phyloP scores from a whole-genome alignment of 2,329 filamentous ascomycete species.

The Fusarium pseudonygamai region DNA sequence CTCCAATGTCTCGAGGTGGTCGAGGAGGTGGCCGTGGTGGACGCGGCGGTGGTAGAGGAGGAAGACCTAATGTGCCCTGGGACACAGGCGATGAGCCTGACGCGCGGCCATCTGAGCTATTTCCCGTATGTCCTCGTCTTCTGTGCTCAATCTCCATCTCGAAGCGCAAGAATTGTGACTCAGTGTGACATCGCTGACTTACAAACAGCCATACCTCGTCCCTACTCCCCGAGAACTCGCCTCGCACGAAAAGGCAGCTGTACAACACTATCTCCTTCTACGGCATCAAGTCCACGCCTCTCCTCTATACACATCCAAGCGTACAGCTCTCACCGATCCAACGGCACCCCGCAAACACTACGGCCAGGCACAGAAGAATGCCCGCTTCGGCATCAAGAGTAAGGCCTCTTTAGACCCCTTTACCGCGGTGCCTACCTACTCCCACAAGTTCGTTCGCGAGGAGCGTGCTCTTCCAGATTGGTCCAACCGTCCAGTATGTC shows the following conservation, averaged over 20 bases:
- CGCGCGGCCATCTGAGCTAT: conserved; percentile 66
- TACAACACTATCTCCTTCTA: conserved; percentile 64
- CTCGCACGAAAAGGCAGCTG: conserved; percentile 55
- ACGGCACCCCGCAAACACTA: conserved; percentile 56
- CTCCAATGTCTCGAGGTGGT: conserved; percentile 62
- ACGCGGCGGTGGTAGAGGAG: conserved; percentile 58
- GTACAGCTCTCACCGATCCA: conserved; percentile 53
- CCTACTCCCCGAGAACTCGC: conserved; percentile 57
- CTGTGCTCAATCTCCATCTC: background rate
- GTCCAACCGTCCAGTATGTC: conserved; percentile 58
- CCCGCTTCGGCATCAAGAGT: conserved; percentile 63
- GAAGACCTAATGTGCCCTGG: conserved; percentile 61
- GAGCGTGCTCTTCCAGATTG: conserved; percentile 66
- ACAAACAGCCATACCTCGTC: conserved; percentile 58
- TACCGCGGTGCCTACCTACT: conserved; percentile 66
- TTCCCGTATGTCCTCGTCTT: conserved; percentile 57
- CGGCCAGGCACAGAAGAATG: conserved; percentile 67
- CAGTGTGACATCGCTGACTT: conserved; percentile 18
- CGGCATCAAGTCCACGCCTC: conserved; percentile 65
- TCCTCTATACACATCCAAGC: conserved; percentile 66
- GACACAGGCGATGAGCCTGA: conserved; percentile 64
- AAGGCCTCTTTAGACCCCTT: conserved; percentile 68
- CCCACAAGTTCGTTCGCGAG: conserved; percentile 61
- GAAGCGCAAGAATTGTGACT: background rate
- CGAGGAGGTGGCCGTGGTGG: conserved; percentile 62